phyloP scores from a whole-genome alignment of 495 filamentous ascomycete genomes.

The Annulohypoxylon moriforme region DNA sequence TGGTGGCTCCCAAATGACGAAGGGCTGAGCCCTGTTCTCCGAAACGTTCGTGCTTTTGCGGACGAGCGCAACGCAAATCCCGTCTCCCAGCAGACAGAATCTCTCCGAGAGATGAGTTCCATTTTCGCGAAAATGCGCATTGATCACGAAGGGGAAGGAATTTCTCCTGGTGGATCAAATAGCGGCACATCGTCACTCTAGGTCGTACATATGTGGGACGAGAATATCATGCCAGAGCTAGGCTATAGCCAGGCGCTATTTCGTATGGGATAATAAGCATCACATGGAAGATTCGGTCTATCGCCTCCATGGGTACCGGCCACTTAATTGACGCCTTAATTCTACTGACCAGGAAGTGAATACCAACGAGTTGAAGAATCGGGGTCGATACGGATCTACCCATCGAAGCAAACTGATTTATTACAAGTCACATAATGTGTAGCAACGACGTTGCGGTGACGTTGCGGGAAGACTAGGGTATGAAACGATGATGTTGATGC shows the following conservation, averaged over 20 bases:
- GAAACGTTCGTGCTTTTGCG: conserved; percentile 79
- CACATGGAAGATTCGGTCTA: background rate
- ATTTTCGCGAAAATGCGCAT: conserved; percentile 68
- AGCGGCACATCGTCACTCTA: conserved; percentile 36
- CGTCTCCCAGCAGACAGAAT: conserved; percentile 70
- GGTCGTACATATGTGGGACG: background rate
- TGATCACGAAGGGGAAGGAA: conserved; percentile 34
- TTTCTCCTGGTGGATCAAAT: conserved; percentile 35
- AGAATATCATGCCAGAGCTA: background rate
- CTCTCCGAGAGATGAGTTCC: conserved; percentile 78
- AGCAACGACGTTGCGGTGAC: conserved; percentile 28
- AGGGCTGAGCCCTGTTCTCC: conserved; percentile 74
- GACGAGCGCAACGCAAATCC: conserved; percentile 74
- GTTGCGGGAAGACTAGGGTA: conserved; percentile 35
- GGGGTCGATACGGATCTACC: conserved; percentile 13
- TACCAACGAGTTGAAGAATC: conserved; percentile 6
- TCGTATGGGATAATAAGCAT: conserved; percentile 1
- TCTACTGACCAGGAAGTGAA: background rate
- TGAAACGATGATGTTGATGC: conserved; percentile 43
- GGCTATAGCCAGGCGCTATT: background rate
- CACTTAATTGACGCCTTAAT: conserved; percentile 5
- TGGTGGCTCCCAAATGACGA: conserved; percentile 93
- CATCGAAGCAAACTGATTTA: conserved; percentile 7
- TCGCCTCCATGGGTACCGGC: background rate
- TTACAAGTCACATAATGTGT: conserved; percentile 24